Evolutionary conservation across 768 basidiomycete genomes (phyloP).

Genomic region (Crucibulum laeve): DNA sequence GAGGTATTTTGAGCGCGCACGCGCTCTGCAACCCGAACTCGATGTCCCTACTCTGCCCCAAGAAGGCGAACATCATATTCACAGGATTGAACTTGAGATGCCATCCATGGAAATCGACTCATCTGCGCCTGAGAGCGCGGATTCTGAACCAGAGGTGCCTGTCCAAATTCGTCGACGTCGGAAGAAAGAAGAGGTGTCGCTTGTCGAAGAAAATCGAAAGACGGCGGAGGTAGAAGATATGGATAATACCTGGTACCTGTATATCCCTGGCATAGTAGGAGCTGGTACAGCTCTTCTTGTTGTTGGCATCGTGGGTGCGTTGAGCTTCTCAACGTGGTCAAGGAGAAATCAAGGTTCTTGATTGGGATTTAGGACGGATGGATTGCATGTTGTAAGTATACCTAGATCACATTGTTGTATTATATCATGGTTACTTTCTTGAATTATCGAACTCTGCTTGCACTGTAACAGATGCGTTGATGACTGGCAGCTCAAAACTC

Average conservation of each 20-base stretch:
- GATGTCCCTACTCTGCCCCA: conserved; percentile 67
- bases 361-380: background rate
- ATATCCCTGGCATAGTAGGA: conserved; percentile 74
- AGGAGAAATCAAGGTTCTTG: conserved; percentile 63
- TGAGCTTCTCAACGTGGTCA: conserved; percentile 71
- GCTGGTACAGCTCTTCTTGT: conserved; percentile 82
- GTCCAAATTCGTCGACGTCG: conserved; percentile 43
- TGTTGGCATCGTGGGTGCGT: conserved; percentile 71
- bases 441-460: no score
- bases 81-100: conserved; percentile 54
- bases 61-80: conserved; percentile 27
- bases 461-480: no score
- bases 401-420: background rate
- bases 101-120: conserved; percentile 54
- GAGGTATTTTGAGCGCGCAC: conserved; percentile 70
- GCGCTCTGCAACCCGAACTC: conserved; percentile 50
- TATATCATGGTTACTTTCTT: background rate
- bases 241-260: conserved; percentile 76
- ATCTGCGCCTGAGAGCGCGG: conserved; percentile 29
- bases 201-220: conserved; percentile 36
- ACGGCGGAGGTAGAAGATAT: conserved; percentile 47
- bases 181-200: conserved; percentile 52
- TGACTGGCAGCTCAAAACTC: no score
- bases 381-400: background rate
- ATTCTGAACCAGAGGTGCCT: conserved; percentile 31